Evolutionary conservation across 2,329 filamentous ascomycete genomes (phyloP), one percentile per base, ranked within the genome.

Genomic region (Lecanosticta acicola): DNA sequence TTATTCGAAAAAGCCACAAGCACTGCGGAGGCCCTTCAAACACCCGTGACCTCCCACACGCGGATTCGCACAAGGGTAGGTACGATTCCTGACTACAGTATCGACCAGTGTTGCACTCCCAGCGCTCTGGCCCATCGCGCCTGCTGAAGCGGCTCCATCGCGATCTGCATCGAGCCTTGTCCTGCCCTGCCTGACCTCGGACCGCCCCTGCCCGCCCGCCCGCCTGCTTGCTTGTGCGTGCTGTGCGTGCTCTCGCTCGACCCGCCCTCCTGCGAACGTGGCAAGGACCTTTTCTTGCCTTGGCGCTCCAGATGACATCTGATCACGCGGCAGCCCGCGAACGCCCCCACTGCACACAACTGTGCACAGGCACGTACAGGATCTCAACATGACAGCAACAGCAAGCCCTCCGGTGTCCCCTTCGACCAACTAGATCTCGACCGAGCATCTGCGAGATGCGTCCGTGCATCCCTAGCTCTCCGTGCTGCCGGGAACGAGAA

Each of bases 401-500:
- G 45, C 45, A 20, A 48, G 35, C 53, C 50, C 51, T 47, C 53
- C 53, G 18, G 45, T 38, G 32, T 32, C 36, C 35, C 20, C 20
- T 41, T 20, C 46, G 34, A 47, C 53, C 53, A 56, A 54, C 51
- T 43, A 48, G 41, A 48, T 41, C 46, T 52, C 49, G 51, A 44
- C 53, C 53, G 53, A 56, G 53, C 53, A 54, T 56, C 53, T 54
- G 51, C 53, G 53, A 50, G 19, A 50, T 49, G 51, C 49, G 45
- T 34, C 39, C 43, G 35, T 51, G 47, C 51, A 47, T 49, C 19
- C 43, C 46, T 54, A 54, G 51, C 43, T 39, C 32, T 46, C 53
- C 51, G 46, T 32, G 17, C 33, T 26, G 33, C 41, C 47, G 53
- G 53, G 46, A 50, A 42, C 47, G 53, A 54, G 51, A 56, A 54